Conservation (phyloP, 768 basidiomycete species). For the Mycena chlorophos region DNA sequence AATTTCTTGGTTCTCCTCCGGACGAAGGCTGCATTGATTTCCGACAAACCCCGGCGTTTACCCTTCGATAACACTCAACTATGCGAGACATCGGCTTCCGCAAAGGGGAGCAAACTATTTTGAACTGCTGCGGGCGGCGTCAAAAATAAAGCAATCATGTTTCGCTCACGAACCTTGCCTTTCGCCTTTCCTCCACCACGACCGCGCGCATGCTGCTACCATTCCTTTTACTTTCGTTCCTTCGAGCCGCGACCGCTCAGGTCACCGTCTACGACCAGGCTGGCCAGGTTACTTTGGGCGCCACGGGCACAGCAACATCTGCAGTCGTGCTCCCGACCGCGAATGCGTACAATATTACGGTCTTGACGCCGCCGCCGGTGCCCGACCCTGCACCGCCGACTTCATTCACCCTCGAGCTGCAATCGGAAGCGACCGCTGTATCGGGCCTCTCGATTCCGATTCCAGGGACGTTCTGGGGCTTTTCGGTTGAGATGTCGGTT, state of each 20-base stretch:
- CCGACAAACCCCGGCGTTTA: too few relatives aligned
- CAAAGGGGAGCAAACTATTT: not conserved
- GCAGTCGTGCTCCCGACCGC: conserved; percentile 25
- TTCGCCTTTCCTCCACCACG: not conserved
- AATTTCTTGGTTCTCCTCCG: too few relatives aligned
- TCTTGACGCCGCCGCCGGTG: conserved; percentile 29
- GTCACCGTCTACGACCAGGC: conserved; percentile 28
- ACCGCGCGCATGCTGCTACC: conserved; percentile 2
- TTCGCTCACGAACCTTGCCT: not conserved
- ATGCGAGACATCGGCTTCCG: conserved; percentile 1
- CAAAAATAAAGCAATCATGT: conserved; percentile 1
- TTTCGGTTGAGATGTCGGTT: conserved; percentile 46
- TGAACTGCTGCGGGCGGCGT: conserved; percentile 8
- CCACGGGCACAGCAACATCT: conserved; percentile 21
- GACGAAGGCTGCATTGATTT: too few relatives aligned
- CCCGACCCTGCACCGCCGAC: conserved; percentile 24
- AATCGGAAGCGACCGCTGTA: conserved; percentile 12
- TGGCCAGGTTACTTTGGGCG: conserved; percentile 26
- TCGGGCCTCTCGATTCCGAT: conserved; percentile 30
- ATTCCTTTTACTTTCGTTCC: conserved; percentile 5
- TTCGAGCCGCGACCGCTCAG: conserved; percentile 15
- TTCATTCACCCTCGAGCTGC: conserved; percentile 27
- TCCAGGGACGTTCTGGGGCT: conserved; percentile 45
- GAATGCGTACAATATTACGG: conserved; percentile 32
- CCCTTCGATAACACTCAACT: not conserved